Conservation (phyloP, 1,284 basidiomycete species). For the Cutaneotrichosporon mucoides region DNA sequence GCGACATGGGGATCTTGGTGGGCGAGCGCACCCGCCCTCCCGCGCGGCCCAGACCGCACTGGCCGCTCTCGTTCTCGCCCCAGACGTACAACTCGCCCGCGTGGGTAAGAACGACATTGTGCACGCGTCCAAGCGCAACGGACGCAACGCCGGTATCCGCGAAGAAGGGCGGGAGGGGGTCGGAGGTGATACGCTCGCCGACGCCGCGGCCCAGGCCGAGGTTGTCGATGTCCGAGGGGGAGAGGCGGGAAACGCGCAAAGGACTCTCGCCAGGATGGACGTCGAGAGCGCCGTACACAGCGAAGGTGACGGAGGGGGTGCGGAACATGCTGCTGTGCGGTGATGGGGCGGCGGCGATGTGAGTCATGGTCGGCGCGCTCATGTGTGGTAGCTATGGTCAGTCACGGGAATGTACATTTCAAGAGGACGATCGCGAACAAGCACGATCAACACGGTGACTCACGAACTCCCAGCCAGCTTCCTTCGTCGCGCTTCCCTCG, state of each 20-base stretch:
- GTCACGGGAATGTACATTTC: not conserved
- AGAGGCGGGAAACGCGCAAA: not conserved
- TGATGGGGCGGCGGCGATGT: not conserved
- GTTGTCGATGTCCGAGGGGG: not conserved
- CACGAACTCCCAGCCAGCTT: not conserved
- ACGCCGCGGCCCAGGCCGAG: not conserved
- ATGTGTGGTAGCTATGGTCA: not conserved
- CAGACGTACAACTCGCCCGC: not conserved
- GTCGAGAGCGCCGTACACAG: not conserved
- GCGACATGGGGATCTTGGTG: not conserved
- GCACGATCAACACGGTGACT: not conserved
- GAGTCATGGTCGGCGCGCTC: not conserved
- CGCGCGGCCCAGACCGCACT: not conserved
- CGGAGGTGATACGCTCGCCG: not conserved
- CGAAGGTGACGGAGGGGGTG: not conserved
- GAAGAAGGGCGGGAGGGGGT: not conserved
- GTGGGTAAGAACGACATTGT: not conserved
- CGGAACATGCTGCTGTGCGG: not conserved
- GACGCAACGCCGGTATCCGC: not conserved
- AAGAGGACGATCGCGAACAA: too few species aligned
- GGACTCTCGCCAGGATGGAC: not conserved
- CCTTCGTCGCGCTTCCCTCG: not conserved
- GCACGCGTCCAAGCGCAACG: not conserved
- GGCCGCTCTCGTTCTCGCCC: constrained; percentile 1
- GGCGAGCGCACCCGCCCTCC: not conserved